A percentile compares a stretch with the other conserved stretches of the same genome.
phyloP scores from a whole-genome alignment of 2,329 filamentous ascomycete species.

The Colletotrichum limetticola region DNA sequence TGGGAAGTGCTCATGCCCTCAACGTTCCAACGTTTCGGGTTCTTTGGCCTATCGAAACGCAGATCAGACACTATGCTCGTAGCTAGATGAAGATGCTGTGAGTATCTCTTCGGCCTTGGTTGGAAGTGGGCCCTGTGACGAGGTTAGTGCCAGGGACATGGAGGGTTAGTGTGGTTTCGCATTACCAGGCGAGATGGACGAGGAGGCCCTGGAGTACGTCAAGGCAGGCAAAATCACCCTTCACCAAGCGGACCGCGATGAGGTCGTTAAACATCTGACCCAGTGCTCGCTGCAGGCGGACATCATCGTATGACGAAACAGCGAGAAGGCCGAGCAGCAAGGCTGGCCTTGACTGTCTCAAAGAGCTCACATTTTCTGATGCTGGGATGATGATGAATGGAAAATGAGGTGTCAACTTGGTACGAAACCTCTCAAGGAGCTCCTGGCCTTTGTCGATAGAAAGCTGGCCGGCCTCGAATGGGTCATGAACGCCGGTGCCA shows the following conservation, averaged over 20 bases:
- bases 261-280: constrained; percentile 43
- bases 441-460: constrained; percentile 40
- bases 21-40: constrained; percentile 42
- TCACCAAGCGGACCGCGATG: constrained; percentile 38
- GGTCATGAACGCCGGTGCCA: constrained; percentile 9
- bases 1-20: constrained; percentile 25
- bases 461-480: constrained; percentile 39
- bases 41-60: constrained; percentile 43
- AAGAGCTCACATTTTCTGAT: constrained; percentile 32
- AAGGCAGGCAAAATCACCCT: constrained; percentile 40
- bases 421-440: constrained; percentile 39
- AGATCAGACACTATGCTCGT: constrained; percentile 45
- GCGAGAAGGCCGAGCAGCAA: constrained; percentile 44
- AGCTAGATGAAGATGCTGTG: constrained; percentile 44
- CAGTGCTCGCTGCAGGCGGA: constrained; percentile 40
- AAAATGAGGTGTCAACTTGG: constrained; percentile 42
- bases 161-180: background rate
- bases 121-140: constrained; percentile 45
- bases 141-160: background rate
- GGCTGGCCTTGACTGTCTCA: constrained; percentile 38
- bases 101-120: constrained; percentile 41
- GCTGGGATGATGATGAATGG: constrained; percentile 43
- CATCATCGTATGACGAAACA: constrained; percentile 38
- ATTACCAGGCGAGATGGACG: constrained; percentile 45
- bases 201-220: constrained; percentile 46